Evolutionary conservation across 2,329 filamentous ascomycete genomes (phyloP).

Genomic region (Trichophyton simii): DNA sequence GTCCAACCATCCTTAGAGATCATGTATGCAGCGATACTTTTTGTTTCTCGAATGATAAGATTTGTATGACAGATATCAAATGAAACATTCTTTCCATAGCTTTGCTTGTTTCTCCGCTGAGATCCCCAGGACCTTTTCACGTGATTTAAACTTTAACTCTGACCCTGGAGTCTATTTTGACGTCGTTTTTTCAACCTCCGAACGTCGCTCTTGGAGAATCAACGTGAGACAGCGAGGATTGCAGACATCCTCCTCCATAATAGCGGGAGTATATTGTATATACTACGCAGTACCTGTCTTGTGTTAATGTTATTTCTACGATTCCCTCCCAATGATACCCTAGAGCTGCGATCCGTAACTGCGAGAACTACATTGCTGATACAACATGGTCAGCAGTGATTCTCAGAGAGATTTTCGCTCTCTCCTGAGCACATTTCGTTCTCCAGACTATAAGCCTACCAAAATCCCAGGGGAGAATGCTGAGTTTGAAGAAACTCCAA

Average conservation of each 20-base stretch:
- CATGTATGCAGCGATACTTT: not conserved
- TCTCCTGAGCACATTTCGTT: not conserved
- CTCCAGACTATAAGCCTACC: not conserved
- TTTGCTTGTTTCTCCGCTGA: not conserved
- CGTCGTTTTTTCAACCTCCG: not conserved
- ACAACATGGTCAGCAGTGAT: not conserved
- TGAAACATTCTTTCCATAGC: not conserved
- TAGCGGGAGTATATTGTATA: no score
- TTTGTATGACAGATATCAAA: not conserved
- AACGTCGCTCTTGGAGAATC: not conserved
- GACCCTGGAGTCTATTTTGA: not conserved
- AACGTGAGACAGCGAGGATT: not conserved
- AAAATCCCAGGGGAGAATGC: not conserved
- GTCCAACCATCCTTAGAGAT: not conserved
- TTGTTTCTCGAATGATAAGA: not conserved
- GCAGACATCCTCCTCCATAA: no score
- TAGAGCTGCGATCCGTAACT: not conserved
- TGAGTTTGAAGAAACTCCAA: not conserved
- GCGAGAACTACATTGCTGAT: not conserved
- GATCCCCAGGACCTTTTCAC: not conserved
- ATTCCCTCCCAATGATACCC: not conserved
- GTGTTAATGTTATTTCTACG: not conserved
- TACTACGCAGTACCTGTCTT: not conserved
- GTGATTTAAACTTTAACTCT: not conserved
- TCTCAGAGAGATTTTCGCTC: not conserved